Evolutionary conservation across 2,329 filamentous ascomycete species (phyloP).

Genomic region (Thelonectria olida): DNA sequence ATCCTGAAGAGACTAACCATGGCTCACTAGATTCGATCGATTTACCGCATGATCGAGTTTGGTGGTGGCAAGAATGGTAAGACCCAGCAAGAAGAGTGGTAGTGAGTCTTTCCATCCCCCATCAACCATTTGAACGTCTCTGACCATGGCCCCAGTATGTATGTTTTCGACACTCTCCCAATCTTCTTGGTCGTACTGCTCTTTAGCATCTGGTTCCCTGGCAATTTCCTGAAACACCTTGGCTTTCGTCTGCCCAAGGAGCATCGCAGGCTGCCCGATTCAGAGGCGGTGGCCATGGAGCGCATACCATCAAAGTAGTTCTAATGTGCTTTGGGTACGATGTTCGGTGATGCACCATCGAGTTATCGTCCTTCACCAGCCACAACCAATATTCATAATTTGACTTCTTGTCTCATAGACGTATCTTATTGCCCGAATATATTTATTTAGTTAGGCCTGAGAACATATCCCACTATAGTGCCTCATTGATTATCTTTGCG

Average conservation of each 20-base stretch:
- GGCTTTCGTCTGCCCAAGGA: slow-evolving; percentile 24
- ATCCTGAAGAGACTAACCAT: not conserved
- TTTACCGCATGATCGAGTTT: slow-evolving; percentile 34
- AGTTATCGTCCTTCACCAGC: no score
- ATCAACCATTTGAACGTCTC: not conserved
- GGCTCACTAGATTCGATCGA: slow-evolving; percentile 25
- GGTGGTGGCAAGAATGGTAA: slow-evolving; percentile 24
- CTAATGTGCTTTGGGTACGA: no score
- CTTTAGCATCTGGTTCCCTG: slow-evolving; percentile 33
- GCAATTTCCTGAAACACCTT: slow-evolving; percentile 28
- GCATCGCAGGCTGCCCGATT: not conserved
- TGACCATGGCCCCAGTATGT: slow-evolving; percentile 14
- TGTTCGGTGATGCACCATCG: not conserved
- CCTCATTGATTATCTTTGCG: no score
- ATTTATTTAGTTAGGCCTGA: not conserved
- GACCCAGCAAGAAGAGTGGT: slow-evolving; percentile 34
- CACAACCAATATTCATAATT: not conserved
- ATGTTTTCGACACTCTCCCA: slow-evolving; percentile 29
- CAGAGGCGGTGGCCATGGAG: not conserved
- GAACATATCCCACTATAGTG: not conserved
- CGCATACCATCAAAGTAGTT: not conserved
- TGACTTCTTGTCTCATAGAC: not conserved
- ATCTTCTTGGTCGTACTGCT: slow-evolving; percentile 30
- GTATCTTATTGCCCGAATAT: not conserved
- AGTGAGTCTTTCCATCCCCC: slow-evolving; percentile 7